phyloP scores from a whole-genome alignment of 73 alveolate genomes.

The Paramecium sonneborni region DNA sequence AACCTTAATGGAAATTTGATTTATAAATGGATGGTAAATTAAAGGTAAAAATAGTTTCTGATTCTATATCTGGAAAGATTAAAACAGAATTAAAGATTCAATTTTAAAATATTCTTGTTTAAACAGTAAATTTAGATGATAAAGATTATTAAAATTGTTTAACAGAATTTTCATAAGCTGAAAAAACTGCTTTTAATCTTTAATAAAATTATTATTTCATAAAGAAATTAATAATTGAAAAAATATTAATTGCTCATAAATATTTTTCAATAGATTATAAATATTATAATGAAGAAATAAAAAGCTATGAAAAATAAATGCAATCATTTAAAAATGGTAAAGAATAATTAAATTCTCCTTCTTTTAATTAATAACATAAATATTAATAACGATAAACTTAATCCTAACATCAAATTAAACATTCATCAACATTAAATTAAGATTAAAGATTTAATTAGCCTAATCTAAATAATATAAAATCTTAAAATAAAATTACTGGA shows the following conservation, averaged over 20 bases:
- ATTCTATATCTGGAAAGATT: neutral
- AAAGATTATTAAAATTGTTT: neutral
- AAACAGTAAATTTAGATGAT: constrained; percentile 3
- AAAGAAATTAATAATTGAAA: neutral
- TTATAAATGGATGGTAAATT: neutral
- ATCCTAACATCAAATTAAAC: neutral
- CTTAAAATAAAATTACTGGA: neutral
- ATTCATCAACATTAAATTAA: neutral
- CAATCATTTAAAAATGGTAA: neutral
- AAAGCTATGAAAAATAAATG: neutral
- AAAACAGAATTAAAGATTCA: constrained; percentile 21
- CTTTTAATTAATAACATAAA: neutral
- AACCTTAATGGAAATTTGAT: neutral
- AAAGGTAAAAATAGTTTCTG: constrained; percentile 26
- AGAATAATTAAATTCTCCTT: neutral
- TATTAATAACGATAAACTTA: neutral
- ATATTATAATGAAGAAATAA: neutral
- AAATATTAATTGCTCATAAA: neutral
- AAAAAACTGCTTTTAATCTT: neutral
- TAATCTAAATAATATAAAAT: neutral
- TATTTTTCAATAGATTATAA: neutral
- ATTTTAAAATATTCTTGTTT: neutral
- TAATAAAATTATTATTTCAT: neutral
- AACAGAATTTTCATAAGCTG: neutral
- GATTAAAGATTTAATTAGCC: neutral